phyloP scores from a whole-genome alignment of 2,329 filamentous ascomycete genomes.

The Botrytis aclada region DNA sequence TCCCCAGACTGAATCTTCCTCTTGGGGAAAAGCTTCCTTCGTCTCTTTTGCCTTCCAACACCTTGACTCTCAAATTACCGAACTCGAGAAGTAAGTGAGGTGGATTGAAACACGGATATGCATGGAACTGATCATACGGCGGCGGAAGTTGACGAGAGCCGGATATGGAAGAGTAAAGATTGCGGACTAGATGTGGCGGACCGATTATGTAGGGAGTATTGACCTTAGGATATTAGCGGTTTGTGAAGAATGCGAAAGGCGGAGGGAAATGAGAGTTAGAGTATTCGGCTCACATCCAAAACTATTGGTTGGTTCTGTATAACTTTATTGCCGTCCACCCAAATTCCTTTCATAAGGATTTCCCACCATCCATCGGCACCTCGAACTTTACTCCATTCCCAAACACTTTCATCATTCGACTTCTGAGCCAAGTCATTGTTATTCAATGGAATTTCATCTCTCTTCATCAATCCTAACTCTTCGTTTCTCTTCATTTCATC shows the following conservation, averaged over 20 bases:
- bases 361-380: conserved; percentile 32
- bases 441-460: background rate
- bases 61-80: conserved; percentile 22
- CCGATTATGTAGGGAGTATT: conserved; percentile 31
- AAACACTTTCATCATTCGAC: conserved; percentile 11
- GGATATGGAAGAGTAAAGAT: conserved; percentile 27
- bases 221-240: conserved; percentile 21
- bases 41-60: conserved; percentile 26
- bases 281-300: conserved; percentile 23
- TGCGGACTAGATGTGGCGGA: conserved; percentile 25
- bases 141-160: conserved; percentile 25
- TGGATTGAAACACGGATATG: conserved; percentile 29
- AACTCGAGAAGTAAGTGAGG: conserved; percentile 29
- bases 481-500: conserved; percentile 1
- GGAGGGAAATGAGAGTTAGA: background rate
- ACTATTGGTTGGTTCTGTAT: conserved; percentile 26
- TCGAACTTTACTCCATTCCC: conserved; percentile 30
- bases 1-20: conserved; percentile 27
- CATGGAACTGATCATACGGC: conserved; percentile 28
- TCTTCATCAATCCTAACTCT: conserved; percentile 20
- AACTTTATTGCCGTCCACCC: conserved; percentile 25
- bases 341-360: conserved; percentile 27
- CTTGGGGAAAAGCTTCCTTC: conserved; percentile 22
- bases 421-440: background rate
- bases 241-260: background rate